These are phyloP conservation scores for Monosporozyma solicola DNA, from an alignment of 805 yeast species.

Conservation along the genomic window DNA sequence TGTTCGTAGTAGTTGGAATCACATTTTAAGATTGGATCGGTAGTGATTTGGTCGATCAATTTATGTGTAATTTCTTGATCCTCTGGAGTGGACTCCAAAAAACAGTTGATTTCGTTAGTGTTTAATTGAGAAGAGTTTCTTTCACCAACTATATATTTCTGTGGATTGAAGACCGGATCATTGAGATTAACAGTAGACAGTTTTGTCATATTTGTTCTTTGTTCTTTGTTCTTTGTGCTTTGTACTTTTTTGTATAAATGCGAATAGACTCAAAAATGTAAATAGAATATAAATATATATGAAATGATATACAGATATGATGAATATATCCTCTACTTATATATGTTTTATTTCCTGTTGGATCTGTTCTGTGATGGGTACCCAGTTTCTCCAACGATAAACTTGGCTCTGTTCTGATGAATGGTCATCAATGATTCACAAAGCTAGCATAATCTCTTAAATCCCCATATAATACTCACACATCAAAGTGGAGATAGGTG, in stretches of 20 bases:
- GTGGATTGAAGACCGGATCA: conserved; percentile 22
- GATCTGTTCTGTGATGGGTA: too few species aligned
- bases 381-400: too few species aligned
- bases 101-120: conserved; percentile 42
- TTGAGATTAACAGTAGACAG: conserved; percentile 13
- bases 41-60: conserved; percentile 49
- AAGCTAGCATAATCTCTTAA: too few species aligned
- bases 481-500: too few species aligned
- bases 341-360: too few species aligned
- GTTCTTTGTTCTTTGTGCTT: not conserved
- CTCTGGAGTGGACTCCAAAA: conserved; percentile 43
- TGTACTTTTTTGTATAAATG: not conserved
- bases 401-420: too few species aligned
- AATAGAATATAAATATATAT: too few species aligned
- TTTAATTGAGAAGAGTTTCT: conserved; percentile 37
- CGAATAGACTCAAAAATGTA: too few species aligned
- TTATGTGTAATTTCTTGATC: conserved; percentile 39
- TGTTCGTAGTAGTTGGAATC: conserved; percentile 49
- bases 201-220: conserved; percentile 22
- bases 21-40: conserved; percentile 57
- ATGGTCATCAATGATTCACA: too few species aligned
- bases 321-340: not conserved
- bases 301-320: too few species aligned
- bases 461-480: too few species aligned
- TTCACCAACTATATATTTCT: conserved; percentile 32